Percentiles rank a stretch among this genome's conserved stretches.
These are phyloP conservation scores for Xanthoceras sorbifolium DNA, from an alignment of 345 rosid genomes.

Conservation along the genomic window DNA sequence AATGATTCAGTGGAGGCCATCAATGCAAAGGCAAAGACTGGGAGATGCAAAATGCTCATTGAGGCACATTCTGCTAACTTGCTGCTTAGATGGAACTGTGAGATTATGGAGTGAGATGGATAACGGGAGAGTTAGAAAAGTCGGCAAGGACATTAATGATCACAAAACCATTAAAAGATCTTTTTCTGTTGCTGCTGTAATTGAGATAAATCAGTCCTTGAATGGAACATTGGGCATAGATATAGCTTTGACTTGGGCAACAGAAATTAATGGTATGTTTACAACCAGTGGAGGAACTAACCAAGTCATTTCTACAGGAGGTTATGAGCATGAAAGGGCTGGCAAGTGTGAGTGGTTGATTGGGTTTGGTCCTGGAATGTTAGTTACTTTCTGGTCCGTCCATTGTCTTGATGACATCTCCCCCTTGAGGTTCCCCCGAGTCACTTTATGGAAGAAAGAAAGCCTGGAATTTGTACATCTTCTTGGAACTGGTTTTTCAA, in stretches of 20 bases:
- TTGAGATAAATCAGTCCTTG: conserved; percentile 68
- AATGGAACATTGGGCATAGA: conserved; percentile 57
- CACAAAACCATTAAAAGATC: conserved; percentile 32
- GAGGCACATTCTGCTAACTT: conserved; percentile 70
- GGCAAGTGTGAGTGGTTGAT: conserved; percentile 87
- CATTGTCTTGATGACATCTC: conserved; percentile 85
- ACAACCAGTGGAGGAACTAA: conserved; percentile 48
- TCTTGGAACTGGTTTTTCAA: conserved; percentile 34
- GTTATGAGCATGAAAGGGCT: conserved; percentile 38
- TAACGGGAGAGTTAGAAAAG: conserved; percentile 54
- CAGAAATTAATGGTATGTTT: conserved; percentile 49
- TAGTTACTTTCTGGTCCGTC: conserved; percentile 76
- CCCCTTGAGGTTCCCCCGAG: conserved; percentile 76
- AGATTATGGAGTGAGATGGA: conserved; percentile 89
- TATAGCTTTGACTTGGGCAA: conserved; percentile 68
- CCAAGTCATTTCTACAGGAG: conserved; percentile 37
- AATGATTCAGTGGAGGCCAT: conserved; percentile 87
- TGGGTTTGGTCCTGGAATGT: conserved; percentile 75
- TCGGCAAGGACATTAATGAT: conserved; percentile 49
- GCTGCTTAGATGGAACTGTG: conserved; percentile 85
- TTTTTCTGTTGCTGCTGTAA: conserved; percentile 72
- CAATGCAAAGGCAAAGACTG: conserved; percentile 36
- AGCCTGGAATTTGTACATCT: conserved; percentile 36
- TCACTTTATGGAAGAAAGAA: conserved; percentile 63
- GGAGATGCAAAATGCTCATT: conserved; percentile 32